Base-by-base conservation (phyloP, 257 asterid species). In the Capsicum rhomboideum region DNA sequence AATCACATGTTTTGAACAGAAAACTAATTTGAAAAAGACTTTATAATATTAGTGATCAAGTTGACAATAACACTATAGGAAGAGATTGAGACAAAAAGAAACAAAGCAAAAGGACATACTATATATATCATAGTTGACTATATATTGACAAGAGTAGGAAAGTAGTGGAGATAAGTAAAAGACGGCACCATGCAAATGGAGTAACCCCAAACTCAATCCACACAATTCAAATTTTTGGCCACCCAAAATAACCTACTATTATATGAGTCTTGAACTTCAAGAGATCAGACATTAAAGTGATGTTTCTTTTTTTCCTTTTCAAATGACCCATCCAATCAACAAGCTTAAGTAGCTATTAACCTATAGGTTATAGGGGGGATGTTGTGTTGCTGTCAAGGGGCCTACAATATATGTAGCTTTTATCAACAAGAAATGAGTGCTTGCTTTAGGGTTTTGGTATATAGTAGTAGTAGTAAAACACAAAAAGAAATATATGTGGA, bases 391-490 rank as follows among this genome's bases (percentile, higher is more conserved):
- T 58, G 34, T 87, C 61, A 67, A 78, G 90, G 97, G 94, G 18
- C 92, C 98, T 49, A 90, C 92, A 89, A 81, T 83, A 85, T 56
- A 61, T 26, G 61, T 88, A 87, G 79, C 88, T 89, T 91, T 92
- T 92, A 31, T 61, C 23, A 61, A 23, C 13, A 91, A 89, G 89
- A 86, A 91, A 88, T 85, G 92, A 90, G 93, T 91, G 96, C 94
- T 89, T 86, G 84, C 94, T 91, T 92, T 92, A 87, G 87, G 88
- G 72, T 82, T 90, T 92, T 91, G 89, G 89, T 87, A 87, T 85
- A 85, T 83, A 56, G 26, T 10, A 10, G 37, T 34, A 34, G 4
- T 17, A 64, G 44, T 64, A 61, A 44, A 87, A 61, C 53, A 87
- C 79, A 87, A 87, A 86, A 85, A 85, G 84, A 68, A 34, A 85